phyloP scores from a whole-genome alignment of 305 asterid species.

The Ilex paraguariensis region DNA sequence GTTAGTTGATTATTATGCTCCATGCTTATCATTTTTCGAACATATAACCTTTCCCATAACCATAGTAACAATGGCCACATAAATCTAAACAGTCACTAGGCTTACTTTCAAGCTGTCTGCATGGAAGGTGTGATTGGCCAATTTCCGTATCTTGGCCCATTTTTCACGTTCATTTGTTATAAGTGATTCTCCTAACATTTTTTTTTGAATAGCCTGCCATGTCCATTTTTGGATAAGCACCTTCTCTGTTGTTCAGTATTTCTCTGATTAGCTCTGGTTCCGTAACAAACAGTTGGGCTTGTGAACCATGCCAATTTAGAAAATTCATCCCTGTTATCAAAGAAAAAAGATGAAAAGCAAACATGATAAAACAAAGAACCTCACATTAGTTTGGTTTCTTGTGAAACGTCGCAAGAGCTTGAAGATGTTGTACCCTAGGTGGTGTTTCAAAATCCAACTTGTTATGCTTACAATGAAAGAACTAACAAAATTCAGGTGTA shows the following conservation, averaged over 20 bases:
- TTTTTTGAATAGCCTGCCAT: conserved; percentile 41
- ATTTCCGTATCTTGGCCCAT: conserved; percentile 42
- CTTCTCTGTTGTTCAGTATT: conserved; percentile 47
- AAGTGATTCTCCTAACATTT: conserved; percentile 52
- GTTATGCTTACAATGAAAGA: neutral
- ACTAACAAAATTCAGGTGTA: too few species aligned
- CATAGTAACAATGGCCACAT: too few species aligned
- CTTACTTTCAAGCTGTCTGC: conserved; percentile 7
- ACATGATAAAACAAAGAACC: neutral
- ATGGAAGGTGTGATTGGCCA: conserved; percentile 6
- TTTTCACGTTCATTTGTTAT: conserved; percentile 65
- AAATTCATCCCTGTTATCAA: conserved; percentile 33
- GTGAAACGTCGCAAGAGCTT: too few species aligned
- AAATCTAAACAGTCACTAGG: too few species aligned
- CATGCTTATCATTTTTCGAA: too few species aligned
- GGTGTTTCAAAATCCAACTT: too few species aligned
- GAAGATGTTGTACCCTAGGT: too few species aligned
- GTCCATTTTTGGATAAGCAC: conserved; percentile 54
- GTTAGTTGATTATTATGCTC: too few species aligned
- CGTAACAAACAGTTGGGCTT: conserved; percentile 43
- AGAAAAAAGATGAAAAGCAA: neutral
- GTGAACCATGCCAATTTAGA: conserved; percentile 51
- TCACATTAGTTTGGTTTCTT: too few species aligned
- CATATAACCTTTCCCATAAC: too few species aligned
- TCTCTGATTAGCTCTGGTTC: conserved; percentile 51